Evolutionary conservation across 441 rosid genomes (phyloP).

Genomic region (Populus hybrid): DNA sequence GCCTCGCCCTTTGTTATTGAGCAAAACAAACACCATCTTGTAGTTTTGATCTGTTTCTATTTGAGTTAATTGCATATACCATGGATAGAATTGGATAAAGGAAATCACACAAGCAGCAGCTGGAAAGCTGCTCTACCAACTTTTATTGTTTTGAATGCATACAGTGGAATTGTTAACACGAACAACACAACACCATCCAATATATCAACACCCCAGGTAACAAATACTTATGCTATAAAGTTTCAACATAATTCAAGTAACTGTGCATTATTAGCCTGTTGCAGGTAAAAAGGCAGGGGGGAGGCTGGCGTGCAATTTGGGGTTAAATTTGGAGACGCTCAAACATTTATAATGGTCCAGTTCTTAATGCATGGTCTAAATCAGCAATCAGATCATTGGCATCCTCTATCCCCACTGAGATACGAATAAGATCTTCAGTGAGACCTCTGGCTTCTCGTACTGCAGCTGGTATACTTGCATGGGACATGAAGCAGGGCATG

Average conservation of each 20-base stretch:
- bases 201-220: neutral
- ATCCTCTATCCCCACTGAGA: conserved; percentile 92
- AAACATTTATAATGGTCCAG: conserved; percentile 10
- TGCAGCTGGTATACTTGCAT: conserved; percentile 80
- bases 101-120: neutral
- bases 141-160: neutral
- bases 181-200: neutral
- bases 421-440: conserved; percentile 82
- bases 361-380: too few species aligned
- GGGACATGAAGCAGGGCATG: conserved; percentile 98
- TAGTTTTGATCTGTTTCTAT: neutral
- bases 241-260: neutral
- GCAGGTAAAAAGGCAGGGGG: neutral
- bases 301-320: neutral
- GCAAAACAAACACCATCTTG: neutral
- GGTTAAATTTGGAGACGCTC: neutral
- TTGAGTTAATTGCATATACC: neutral
- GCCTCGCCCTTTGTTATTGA: neutral
- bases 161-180: neutral
- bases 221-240: neutral
- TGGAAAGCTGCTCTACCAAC: neutral
- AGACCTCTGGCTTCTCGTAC: conserved; percentile 94
- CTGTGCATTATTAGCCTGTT: neutral
- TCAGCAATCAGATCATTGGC: conserved; percentile 26
- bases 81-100: neutral